phyloP scores from a whole-genome alignment of 73 alveolate genomes.

The Effrenium voratum region DNA sequence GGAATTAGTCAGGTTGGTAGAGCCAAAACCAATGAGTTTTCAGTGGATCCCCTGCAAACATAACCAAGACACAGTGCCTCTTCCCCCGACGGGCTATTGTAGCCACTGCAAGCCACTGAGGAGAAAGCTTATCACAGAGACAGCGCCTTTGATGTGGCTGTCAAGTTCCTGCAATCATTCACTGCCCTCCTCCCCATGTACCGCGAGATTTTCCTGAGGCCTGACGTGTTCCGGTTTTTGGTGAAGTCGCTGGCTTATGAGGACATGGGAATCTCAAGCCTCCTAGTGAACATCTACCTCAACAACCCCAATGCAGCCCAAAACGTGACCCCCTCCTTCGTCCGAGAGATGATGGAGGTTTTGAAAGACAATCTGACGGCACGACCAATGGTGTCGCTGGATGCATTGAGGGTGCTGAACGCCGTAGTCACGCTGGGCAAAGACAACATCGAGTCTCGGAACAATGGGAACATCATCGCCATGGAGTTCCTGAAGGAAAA shows the following conservation, averaged over 20 bases:
- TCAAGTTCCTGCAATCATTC: conserved; percentile 64
- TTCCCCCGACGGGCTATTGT: too few relatives aligned
- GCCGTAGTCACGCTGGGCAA: conserved; percentile 45
- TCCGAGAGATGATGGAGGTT: conserved; percentile 83
- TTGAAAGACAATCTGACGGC: conserved; percentile 48
- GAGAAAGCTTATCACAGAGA: neutral
- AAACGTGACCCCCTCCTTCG: conserved; percentile 44
- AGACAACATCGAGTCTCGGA: conserved; percentile 28
- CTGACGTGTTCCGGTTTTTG: conserved; percentile 63
- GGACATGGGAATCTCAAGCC: conserved; percentile 58
- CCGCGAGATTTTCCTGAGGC: conserved; percentile 48
- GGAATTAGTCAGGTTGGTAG: too few relatives aligned
- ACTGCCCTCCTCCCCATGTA: conserved; percentile 36
- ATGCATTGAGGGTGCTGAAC: conserved; percentile 57
- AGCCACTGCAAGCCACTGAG: too few relatives aligned
- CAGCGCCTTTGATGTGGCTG: conserved; percentile 44
- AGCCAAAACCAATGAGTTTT: too few relatives aligned
- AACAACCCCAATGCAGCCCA: conserved; percentile 55
- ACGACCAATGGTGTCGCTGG: conserved; percentile 76
- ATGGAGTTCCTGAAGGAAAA: conserved; percentile 69
- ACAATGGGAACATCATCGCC: conserved; percentile 85
- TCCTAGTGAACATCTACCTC: conserved; percentile 48
- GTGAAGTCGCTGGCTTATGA: conserved; percentile 57
- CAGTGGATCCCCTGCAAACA: too few relatives aligned
- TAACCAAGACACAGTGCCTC: too few relatives aligned